Evolutionary conservation across 345 rosid genomes (phyloP).

Genomic region (Lagerstroemia speciosa): DNA sequence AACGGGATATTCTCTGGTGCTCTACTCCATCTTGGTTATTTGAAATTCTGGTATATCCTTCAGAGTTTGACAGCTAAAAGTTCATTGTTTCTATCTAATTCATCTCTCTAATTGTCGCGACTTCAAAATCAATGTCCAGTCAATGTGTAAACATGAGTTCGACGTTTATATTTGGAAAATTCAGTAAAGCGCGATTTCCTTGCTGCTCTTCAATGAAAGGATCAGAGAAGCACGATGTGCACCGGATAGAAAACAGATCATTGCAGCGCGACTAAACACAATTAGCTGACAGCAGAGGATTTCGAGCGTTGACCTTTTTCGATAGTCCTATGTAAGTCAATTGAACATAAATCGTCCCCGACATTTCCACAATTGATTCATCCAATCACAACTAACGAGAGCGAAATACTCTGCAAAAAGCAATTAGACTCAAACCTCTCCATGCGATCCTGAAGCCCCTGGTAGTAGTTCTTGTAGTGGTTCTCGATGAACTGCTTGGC

Average conservation of each 20-base stretch:
- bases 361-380: not conserved
- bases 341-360: not conserved
- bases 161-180: not conserved
- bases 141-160: not conserved
- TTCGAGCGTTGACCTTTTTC: not conserved
- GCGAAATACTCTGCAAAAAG: not conserved
- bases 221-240: not conserved
- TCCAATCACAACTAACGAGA: not conserved
- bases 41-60: not conserved
- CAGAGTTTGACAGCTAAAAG: not conserved
- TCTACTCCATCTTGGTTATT: not conserved
- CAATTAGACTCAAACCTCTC: conserved; percentile 46
- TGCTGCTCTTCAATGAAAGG: not conserved
- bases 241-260: not conserved
- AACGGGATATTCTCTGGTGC: not conserved
- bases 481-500: conserved; percentile 98
- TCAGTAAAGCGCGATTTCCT: not conserved
- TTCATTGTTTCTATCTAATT: not conserved
- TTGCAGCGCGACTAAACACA: not conserved
- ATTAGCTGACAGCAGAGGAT: not conserved
- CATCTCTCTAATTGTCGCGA: not conserved
- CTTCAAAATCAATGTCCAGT: not conserved
- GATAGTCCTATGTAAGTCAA: not conserved
- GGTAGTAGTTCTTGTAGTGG: conserved; percentile 85
- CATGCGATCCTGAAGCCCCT: conserved; percentile 88